Base-by-base conservation (phyloP, 140 eudicot genomes). In the Cichorium intybus region DNA sequence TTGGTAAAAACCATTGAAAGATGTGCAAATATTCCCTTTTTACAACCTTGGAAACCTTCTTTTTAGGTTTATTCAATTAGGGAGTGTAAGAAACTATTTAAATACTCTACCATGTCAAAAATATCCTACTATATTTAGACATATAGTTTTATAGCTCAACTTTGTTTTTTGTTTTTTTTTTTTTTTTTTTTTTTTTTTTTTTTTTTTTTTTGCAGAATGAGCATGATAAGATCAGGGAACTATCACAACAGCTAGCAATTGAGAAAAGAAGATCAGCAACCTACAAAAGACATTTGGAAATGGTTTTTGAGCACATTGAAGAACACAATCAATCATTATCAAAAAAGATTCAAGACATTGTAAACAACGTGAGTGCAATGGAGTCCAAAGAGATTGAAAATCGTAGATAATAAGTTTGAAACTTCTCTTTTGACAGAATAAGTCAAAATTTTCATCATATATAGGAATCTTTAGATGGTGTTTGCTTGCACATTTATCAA, bases 251-350 rank as follows among this genome's bases (percentile, higher is more conserved):
- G 77, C 85, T 93, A 66, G 94, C 99, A 0, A 69, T 82, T 1
- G 99, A 93, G 82, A 88, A 81, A 74, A 83, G 84, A 72, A 79
- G 90, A 68, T 72, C 86, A 5, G 95, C 97, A 35, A 81, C 92
- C 4, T 93, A 93, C 62, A 93, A 93, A 76, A 77, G 95, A 72
- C 97, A 88, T 21, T 66, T 93, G 77, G 97, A 93, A 72, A 74
- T 81, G 85, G 62, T 92, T n/a, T 81, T 88, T 21, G 93, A 88
- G 82, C 97, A 93, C 76, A 93, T 93, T 33, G 99, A 93, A 53
- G 99, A 93, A 71, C 96, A 93, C 82, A 93, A 93, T 65, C 82
- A 79, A 62, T 79, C 86, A 37, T 74, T 93, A 8, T 82, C 95
- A 15, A 93, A 83, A 69, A 93, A 93, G 88, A 85, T 88, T 41